Evolutionary conservation across 106 monocot species (phyloP).

Genomic region (Platanthera zijinensis): DNA sequence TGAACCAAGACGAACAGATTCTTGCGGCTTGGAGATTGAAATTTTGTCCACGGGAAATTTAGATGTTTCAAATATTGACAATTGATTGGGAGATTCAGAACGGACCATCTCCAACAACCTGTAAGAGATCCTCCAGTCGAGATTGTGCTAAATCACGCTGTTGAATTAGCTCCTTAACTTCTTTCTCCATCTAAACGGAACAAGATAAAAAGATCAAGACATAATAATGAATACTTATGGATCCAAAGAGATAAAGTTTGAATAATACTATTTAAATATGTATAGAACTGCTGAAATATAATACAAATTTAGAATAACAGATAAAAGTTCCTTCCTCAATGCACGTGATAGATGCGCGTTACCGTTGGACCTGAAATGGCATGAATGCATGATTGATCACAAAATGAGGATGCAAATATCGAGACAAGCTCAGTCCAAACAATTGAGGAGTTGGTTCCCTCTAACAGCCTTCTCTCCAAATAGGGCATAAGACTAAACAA

Average conservation of each 20-base stretch:
- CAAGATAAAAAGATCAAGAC: constrained; percentile 2
- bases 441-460: too few relatives aligned
- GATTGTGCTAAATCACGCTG: constrained; percentile 69
- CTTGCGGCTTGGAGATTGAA: constrained; percentile 37
- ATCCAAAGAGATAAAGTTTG: too few relatives aligned
- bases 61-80: constrained; percentile 16
- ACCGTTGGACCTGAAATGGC: too few relatives aligned
- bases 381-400: too few relatives aligned
- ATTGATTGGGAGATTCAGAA: constrained; percentile 10
- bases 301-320: background rate
- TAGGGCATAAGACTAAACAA: too few relatives aligned
- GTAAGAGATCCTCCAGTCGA: constrained; percentile 58
- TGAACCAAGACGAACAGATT: constrained; percentile 20
- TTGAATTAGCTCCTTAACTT: constrained; percentile 72
- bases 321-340: background rate
- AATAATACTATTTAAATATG: background rate
- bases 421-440: too few relatives aligned
- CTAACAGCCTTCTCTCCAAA: too few relatives aligned
- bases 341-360: background rate
- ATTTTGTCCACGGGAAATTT: constrained; percentile 33
- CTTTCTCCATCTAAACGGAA: constrained; percentile 73
- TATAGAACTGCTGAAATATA: background rate
- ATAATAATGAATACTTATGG: background rate
- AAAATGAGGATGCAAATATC: too few relatives aligned
- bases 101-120: constrained; percentile 31